A percentile compares a stretch with the other conserved stretches of the same genome.
Evolutionary conservation across 2,329 filamentous ascomycete genomes (phyloP).

Genomic region (Colletotrichum echinochloae): DNA sequence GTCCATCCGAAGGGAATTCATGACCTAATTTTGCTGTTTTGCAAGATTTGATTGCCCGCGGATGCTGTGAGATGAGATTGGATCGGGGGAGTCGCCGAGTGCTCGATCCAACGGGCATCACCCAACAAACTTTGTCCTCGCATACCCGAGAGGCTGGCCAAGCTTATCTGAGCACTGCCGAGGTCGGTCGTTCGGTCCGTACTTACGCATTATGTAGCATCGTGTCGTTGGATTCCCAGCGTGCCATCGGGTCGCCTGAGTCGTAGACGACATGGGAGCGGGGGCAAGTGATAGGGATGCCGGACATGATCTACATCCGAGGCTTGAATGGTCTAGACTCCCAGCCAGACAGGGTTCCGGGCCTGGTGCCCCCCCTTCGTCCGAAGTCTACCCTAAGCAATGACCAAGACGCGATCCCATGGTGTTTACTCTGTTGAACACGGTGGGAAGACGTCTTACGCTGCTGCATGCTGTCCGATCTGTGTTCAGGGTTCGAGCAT

Average conservation of each 20-base stretch:
- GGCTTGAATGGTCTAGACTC: slow-evolving; percentile 29
- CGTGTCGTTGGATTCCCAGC: background rate
- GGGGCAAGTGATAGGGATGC: slow-evolving; percentile 14
- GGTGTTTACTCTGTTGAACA: slow-evolving; percentile 11
- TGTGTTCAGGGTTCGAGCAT: background rate
- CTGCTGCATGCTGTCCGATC: background rate
- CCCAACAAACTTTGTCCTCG: slow-evolving; percentile 36
- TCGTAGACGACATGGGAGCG: slow-evolving; percentile 25
- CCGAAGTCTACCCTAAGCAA: slow-evolving; percentile 16
- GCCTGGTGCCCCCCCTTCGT: slow-evolving; percentile 1
- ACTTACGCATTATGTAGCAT: slow-evolving; percentile 1
- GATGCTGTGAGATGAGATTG: slow-evolving; percentile 24
- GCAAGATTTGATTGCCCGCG: slow-evolving; percentile 20
- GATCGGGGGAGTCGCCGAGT: slow-evolving; percentile 16
- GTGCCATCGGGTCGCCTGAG: slow-evolving; percentile 1
- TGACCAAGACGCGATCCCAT: slow-evolving; percentile 19
- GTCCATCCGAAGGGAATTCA: background rate
- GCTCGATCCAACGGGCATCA: slow-evolving; percentile 27
- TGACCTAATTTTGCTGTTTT: background rate
- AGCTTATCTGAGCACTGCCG: slow-evolving; percentile 4
- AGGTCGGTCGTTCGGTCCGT: background rate
- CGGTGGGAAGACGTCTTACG: background rate
- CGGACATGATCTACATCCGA: slow-evolving; percentile 30
- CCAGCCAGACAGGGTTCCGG: slow-evolving; percentile 22
- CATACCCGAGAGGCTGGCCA: slow-evolving; percentile 31